Evolutionary conservation across 108 stramenopile genomes (phyloP).

Genomic region (Skeletonema costatum): DNA sequence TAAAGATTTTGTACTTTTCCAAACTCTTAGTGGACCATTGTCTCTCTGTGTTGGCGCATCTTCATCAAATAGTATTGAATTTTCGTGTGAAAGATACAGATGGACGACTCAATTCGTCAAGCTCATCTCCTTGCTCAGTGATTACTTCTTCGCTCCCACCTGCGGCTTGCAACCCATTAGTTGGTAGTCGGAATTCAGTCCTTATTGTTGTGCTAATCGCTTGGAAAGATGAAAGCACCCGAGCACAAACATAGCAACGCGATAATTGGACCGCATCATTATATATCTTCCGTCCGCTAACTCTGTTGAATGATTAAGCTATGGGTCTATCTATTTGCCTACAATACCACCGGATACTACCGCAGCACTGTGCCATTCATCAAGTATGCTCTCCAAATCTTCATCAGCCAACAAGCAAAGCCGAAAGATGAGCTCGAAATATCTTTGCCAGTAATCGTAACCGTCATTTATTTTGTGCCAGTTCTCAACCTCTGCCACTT

Average conservation of each 20-base stretch:
- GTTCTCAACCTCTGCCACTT: too few species aligned
- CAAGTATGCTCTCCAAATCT: too few species aligned
- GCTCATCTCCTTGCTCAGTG: constrained; percentile 7
- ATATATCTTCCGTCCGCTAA: neutral
- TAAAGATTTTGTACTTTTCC: constrained; percentile 42
- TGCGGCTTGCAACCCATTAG: neutral
- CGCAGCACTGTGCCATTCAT: too few species aligned
- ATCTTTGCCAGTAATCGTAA: neutral
- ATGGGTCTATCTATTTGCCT: too few species aligned
- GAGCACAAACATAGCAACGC: neutral
- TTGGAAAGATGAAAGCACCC: neutral
- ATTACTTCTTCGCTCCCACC: neutral
- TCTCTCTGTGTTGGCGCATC: constrained; percentile 57
- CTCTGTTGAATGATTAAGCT: too few species aligned
- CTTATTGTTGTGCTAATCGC: neutral
- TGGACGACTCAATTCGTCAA: constrained; percentile 56
- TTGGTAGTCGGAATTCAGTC: too few species aligned
- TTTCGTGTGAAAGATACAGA: constrained; percentile 54
- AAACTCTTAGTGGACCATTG: constrained; percentile 46
- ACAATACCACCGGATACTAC: too few species aligned
- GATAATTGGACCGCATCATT: neutral
- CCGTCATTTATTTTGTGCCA: neutral
- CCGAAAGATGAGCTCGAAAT: too few species aligned
- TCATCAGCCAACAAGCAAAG: too few species aligned
- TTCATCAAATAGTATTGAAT: constrained; percentile 68